Conservation (phyloP, 371 early-diverging fungal species). For the Mucor mucedo region DNA sequence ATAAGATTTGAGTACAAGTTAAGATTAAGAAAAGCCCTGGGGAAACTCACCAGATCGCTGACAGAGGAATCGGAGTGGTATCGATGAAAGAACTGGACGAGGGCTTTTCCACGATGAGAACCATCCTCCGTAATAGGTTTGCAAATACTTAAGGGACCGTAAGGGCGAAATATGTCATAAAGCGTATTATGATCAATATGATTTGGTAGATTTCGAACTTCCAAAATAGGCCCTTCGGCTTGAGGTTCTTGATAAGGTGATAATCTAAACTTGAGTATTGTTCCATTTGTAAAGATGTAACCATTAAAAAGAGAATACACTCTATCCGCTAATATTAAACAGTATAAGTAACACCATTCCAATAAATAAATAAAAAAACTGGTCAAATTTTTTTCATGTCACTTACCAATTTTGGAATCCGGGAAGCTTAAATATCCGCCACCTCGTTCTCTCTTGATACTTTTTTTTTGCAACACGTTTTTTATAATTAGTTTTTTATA, state of each 20-base stretch:
- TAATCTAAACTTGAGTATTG: constrained; percentile 30
- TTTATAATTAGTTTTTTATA: constrained; percentile 12
- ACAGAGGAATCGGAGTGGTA: constrained; percentile 36
- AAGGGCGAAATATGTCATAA: constrained; percentile 46
- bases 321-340: constrained; percentile 35
- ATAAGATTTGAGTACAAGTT: neutral
- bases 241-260: constrained; percentile 27
- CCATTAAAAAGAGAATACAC: constrained; percentile 46
- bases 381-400: constrained; percentile 10
- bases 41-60: constrained; percentile 32
- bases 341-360: neutral
- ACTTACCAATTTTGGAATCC: constrained; percentile 34
- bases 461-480: constrained; percentile 24
- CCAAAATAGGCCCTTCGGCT: constrained; percentile 33
- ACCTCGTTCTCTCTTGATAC: constrained; percentile 38
- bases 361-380: neutral
- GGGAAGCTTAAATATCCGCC: constrained; percentile 38
- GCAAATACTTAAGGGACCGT: constrained; percentile 43
- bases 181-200: constrained; percentile 34
- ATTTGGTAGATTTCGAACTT: constrained; percentile 33
- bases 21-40: neutral
- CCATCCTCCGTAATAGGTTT: constrained; percentile 32
- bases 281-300: constrained; percentile 33
- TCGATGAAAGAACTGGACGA: constrained; percentile 43
- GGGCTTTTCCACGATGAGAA: constrained; percentile 29